Base-by-base conservation (phyloP, 2,329 filamentous ascomycete species). In the Trichothecium roseum region DNA sequence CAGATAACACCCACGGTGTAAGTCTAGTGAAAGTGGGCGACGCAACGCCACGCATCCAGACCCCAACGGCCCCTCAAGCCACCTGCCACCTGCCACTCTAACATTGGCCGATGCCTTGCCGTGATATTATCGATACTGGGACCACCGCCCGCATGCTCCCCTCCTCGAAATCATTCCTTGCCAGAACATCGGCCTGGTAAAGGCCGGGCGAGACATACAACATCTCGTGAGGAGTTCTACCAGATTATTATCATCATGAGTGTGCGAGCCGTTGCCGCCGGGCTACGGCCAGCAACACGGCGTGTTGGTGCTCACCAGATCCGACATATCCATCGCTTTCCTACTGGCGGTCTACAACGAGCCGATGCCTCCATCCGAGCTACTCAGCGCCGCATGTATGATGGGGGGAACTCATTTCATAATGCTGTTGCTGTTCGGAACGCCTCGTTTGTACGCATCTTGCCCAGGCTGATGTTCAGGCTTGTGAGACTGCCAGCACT, bases 381-480 rank as follows among this genome's bases (percentile, higher is more conserved):
- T 53, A 65, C 74, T 51, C 63, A 73, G 55, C 67, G 71, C 37
- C 74, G 80, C 42, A 69, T 79, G 56, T 91, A 84, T 81, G 80
- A 84, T n/a, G 68, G 79, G 10, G 83, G 82, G 34, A 91, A 85
- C 51, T 73, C 80, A 16, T 85, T 94, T 47, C 88, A 94, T 59
- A 93, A 94, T 65, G 72, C 73, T 27, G 76, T 81, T 32, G 64
- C 67, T 32, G 67, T 70, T 8, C 69, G 77, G 38, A 81, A 79
- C 54, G 75, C 68, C 17, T 81, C 76, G 6, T 81, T 80, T 48
- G 71, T 61, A 30, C 66, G 77, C 33, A 67, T 80, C 40, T 64
- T 98, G 22, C 93, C 93, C 2, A 89, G 85, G 55, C 69, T 98
- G 34, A 78, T 91, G n/a, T 62, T 91, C 52, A 98, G 95, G 64